Evolutionary conservation across 2,329 filamentous ascomycete species (phyloP), one percentile per base, ranked within the genome.

Genomic region (Cryphonectria japonica): DNA sequence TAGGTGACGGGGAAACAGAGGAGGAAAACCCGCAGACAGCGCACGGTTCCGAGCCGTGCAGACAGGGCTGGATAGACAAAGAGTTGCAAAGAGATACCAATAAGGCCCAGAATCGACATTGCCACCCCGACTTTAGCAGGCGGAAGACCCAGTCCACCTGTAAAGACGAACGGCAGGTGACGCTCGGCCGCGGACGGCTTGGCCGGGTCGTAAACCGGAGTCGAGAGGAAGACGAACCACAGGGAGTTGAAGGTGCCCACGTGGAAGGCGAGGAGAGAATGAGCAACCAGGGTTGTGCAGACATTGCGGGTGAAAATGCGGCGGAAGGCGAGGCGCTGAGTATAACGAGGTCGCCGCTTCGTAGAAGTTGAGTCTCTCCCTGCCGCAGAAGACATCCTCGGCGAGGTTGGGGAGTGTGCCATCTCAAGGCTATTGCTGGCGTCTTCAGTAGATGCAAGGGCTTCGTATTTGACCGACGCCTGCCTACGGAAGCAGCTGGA

Each of bases 191-290:
- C 75, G 1, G 78, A 69, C 0, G 80, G 80, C 0, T 79, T 74
- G 14, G 75, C 57, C 0, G 85, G 83, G 75, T 85, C 80, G 73
- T 84, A 88, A 5, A 91, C 89, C 0, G 91, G 90, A 0, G 91
- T 92, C 0, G 92, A 93, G 62, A 95, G 85, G 79, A 95, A 94
- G 66, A 93, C 85, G 72, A 93, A 92, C 83, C 91, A 93, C 61
- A 95, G 86, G 1, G 91, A 88, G 77, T 93, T 92, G 83, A 94
- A 95, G 39, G 92, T 91, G 72, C 90, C 91, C 76, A 93, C 85
- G 79, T 94, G 92, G 74, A 93, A 88, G 26, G 89, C 88, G 64
- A 94, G 86, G 71, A 94, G 85, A 75, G 91, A 91, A 74, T 92
- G 90, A 11, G 87, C 86, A n/a, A 90, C 74, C 2, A 95, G 78